Percentiles rank a stretch among this genome's conserved stretches.
Evolutionary conservation across 2,329 filamentous ascomycete species (phyloP).

Genomic region (Coniella lustricola): DNA sequence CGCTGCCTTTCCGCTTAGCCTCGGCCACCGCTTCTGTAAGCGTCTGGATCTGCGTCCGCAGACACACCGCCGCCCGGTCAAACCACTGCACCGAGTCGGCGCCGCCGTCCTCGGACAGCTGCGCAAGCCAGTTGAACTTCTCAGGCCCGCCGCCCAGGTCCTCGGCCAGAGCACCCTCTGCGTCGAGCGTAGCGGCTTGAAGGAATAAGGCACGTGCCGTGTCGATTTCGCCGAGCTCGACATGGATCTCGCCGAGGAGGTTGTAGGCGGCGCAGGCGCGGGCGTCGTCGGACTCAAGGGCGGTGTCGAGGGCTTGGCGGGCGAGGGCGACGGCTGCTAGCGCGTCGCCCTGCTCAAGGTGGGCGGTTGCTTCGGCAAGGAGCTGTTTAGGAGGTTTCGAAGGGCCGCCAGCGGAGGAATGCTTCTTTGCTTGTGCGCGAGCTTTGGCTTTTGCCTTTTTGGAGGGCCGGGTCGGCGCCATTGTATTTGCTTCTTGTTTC

Average conservation of each 20-base stretch:
- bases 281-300: constrained; percentile 44
- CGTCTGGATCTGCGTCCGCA: constrained; percentile 63
- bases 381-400: constrained; percentile 21
- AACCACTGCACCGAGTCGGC: constrained; percentile 61
- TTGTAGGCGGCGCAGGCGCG: constrained; percentile 53
- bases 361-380: constrained; percentile 25
- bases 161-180: constrained; percentile 63
- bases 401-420: not conserved
- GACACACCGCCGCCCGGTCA: constrained; percentile 61
- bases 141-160: constrained; percentile 75
- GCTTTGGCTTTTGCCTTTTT: constrained; percentile 17
- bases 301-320: constrained; percentile 35
- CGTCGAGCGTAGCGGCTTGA: constrained; percentile 67
- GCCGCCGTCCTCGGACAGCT: constrained; percentile 69
- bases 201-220: constrained; percentile 66
- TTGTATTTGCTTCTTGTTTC: too few relatives aligned
- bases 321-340: constrained; percentile 27
- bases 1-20: constrained; percentile 29
- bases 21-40: constrained; percentile 39
- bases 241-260: constrained; percentile 71
- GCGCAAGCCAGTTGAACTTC: constrained; percentile 91
- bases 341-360: constrained; percentile 29
- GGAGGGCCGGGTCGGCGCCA: constrained; percentile 18
- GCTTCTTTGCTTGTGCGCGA: constrained; percentile 9
- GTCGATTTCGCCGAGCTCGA: constrained; percentile 77